A percentile compares a stretch with the other conserved stretches of the same genome.
Conservation (phyloP, 179 eudicot species). For the Patellifolia procumbens region DNA sequence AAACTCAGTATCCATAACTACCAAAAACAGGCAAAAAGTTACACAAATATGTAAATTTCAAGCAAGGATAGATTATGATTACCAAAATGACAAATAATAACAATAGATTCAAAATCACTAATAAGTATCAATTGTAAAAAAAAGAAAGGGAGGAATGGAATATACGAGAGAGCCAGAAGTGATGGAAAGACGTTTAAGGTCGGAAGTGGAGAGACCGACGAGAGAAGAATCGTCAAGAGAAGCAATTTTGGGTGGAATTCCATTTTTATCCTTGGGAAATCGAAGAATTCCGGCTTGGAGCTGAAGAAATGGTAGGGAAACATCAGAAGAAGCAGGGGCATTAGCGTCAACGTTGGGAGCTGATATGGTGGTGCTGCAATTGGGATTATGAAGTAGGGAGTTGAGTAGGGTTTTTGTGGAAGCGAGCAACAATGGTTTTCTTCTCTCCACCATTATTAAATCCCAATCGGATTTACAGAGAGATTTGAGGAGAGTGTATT, state of each 20-base stretch:
- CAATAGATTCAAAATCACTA: neutral
- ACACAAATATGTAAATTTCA: too few relatives aligned
- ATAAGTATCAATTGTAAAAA: too few relatives aligned
- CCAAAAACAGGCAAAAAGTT: too few relatives aligned
- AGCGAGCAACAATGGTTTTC: conserved; percentile 87
- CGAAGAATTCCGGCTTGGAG: conserved; percentile 71
- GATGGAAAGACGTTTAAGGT: conserved; percentile 65
- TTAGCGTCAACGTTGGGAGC: conserved; percentile 2
- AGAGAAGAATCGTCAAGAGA: conserved; percentile 61
- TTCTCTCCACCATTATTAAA: conserved; percentile 63
- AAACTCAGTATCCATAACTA: too few relatives aligned
- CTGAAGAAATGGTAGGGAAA: conserved; percentile 27
- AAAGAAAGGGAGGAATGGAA: neutral
- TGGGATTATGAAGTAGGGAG: conserved; percentile 43
- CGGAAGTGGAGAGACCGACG: conserved; percentile 64
- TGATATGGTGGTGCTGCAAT: neutral
- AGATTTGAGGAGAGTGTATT: too few relatives aligned
- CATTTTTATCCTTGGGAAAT: conserved; percentile 32
- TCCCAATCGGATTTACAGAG: neutral
- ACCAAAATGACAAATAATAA: neutral
- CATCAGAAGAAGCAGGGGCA: conserved; percentile 23
- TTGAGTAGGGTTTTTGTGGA: conserved; percentile 75
- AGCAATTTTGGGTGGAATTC: conserved; percentile 22
- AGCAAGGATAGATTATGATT: neutral
- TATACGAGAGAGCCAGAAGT: conserved; percentile 83